Base-by-base conservation (phyloP, 352 stramenopile species). In the Paralagenidium karlingii region DNA sequence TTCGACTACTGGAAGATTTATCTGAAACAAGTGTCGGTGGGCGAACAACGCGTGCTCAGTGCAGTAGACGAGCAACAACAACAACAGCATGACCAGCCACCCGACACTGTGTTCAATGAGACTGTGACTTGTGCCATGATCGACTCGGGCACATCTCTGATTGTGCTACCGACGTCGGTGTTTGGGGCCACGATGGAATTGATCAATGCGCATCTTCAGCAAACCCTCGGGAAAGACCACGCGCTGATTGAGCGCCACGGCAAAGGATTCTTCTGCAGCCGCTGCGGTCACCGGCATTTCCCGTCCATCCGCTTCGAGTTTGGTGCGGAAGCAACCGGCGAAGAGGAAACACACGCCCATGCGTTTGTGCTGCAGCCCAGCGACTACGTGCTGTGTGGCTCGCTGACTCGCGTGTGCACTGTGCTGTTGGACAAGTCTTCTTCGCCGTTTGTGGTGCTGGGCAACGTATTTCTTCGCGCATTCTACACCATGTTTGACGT, bases 401-500 rank as follows among this genome's bases (percentile, higher is more conserved):
- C 21, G n/a, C n/a, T n/a, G 16, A 34, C 48, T 33, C 28, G 25
- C 3, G 40, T 54, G 19, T 69, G 58, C 27, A 45, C 46, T 18
- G 55, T 48, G 3, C 58, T 60, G 28, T 32, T 69, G 13, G 58
- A 64, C 26, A 21, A 37, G 25, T 60, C 53, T 8, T 41, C 30
- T n/a, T 55, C 42, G 13, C 38, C 43, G 21, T 30, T n/a, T n/a
- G n/a, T n/a, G n/a, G 48, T 68, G 25, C 51, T 68, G 9, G 58
- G 58, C 16, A 51, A 55, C 16, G 39, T 64, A 12, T 68, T 68
- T 30, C n/a, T 69, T n/a, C 51, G 58, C 5, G 53, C 55, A 16
- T 69, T 65, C 45, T 69, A 69, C 48, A 63, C 58, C 2, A 39
- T 48, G 5, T 69, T 69, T 34, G 55, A 69, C 45, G 47, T 52